Base-by-base conservation (phyloP, 2,329 filamentous ascomycete genomes). In the Verruconis gallopava region DNA sequence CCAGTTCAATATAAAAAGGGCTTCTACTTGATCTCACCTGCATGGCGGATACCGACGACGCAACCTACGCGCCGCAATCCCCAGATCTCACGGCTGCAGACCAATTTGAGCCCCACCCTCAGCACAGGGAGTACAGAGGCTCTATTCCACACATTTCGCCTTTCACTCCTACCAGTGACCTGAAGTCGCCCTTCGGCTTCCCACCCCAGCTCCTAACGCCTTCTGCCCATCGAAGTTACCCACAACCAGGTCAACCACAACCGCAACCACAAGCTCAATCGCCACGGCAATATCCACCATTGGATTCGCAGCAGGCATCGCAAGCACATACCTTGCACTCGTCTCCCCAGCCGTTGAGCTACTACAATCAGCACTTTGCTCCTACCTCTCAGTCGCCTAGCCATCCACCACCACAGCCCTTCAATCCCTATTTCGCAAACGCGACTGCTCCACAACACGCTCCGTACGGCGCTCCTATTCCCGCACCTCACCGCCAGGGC, bases 81-180 rank as follows among this genome's bases (percentile, higher is more conserved):
- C 63, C 63, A 43, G 59, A 64, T 48, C 62, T 75, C 50, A 70
- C 71, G 47, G 64, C 61, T 53, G 4, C 36, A 9, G 55, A 43
- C 48, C 46, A 44, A 47, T 53, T 51, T 44, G 51, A 53, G 43
- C 44, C 55, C 38, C 57, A 58, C 35, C 58, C 56, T 38, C 59
- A 63, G 50, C 58, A 58, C 49, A 57, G 57, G 44, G 47, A 50
- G 45, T 59, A 61, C 46, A 49, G 56, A 50, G 53, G 55, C 43
- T 58, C 56, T 42, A 49, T 57, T 22, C 57, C 55, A n/a, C 51
- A 58, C 50, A 35, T 47, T 38, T 28, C 48, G 13, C 50, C 49
- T 49, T 46, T 45, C 17, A 21, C 45, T n/a, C 21, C 44, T 3
- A 15, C 21, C 5, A 34, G 22, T 18, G 21, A 43, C 15, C 4